Percentiles rank a stretch among this genome's conserved stretches.
Evolutionary conservation across 2,329 filamentous ascomycete genomes (phyloP).

Genomic region (Stromatinia cepivora): DNA sequence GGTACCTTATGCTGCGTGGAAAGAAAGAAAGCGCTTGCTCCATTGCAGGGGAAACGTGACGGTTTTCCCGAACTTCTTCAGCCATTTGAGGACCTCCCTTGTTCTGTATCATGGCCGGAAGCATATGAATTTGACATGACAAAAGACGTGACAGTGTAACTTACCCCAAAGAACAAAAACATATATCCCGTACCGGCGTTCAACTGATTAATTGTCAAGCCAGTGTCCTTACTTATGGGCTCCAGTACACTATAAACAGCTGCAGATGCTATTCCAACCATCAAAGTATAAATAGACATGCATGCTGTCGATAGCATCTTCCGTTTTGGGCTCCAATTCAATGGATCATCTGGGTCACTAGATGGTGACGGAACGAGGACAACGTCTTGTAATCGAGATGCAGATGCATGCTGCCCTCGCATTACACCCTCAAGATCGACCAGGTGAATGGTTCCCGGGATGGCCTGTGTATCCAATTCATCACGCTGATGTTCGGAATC

Average conservation of each 20-base stretch:
- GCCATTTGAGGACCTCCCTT: no score
- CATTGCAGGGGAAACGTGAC: not conserved
- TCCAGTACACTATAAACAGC: constrained; percentile 53
- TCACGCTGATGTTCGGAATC: constrained; percentile 17
- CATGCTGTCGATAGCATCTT: constrained; percentile 40
- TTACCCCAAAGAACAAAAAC: constrained; percentile 45
- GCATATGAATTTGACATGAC: not conserved
- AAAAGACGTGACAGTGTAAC: not conserved
- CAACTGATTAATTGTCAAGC: constrained; percentile 47
- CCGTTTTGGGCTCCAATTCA: constrained; percentile 43
- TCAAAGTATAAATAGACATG: constrained; percentile 47
- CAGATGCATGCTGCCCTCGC: constrained; percentile 31
- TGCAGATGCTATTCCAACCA: constrained; percentile 50
- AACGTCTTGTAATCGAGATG: constrained; percentile 36
- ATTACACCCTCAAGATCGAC: constrained; percentile 39
- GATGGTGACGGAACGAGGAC: constrained; percentile 41
- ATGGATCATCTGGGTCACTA: constrained; percentile 44
- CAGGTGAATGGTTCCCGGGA: constrained; percentile 41
- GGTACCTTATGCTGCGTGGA: not conserved
- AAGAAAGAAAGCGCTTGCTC: not conserved
- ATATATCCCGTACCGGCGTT: constrained; percentile 53
- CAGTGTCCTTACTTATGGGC: constrained; percentile 49
- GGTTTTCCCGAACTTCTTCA: not conserved
- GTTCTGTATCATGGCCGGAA: not conserved
- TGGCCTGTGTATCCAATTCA: constrained; percentile 26